phyloP scores from a whole-genome alignment of 1,139 yeast species.

The Lodderomyces orthopsilosis region DNA sequence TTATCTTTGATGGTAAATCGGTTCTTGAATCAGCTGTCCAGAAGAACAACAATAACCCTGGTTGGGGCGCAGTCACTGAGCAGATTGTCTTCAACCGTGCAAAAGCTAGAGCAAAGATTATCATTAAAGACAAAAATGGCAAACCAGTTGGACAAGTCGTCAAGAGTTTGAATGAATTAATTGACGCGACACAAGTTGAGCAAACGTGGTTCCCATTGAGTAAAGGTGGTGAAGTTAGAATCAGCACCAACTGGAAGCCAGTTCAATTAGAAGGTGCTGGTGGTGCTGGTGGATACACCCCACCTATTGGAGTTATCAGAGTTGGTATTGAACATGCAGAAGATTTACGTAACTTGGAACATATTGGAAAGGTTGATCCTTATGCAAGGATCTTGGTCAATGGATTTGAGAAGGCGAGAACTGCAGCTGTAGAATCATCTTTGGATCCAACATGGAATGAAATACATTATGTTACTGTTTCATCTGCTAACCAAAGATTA shows the following conservation, averaged over 20 bases:
- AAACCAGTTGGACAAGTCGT: slow-evolving; percentile 60
- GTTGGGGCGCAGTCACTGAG: slow-evolving; percentile 66
- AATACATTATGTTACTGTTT: slow-evolving; percentile 73
- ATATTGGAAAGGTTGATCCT: slow-evolving; percentile 89
- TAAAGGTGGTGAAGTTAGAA: slow-evolving; percentile 69
- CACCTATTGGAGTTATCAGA: slow-evolving; percentile 91
- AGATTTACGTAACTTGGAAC: slow-evolving; percentile 78
- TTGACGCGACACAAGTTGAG: slow-evolving; percentile 77
- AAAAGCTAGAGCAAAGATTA: slow-evolving; percentile 61
- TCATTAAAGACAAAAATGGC: slow-evolving; percentile 60
- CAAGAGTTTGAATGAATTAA: slow-evolving; percentile 63
- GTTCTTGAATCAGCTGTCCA: slow-evolving; percentile 55
- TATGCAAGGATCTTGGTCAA: slow-evolving; percentile 78
- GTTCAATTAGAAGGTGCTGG: slow-evolving; percentile 65
- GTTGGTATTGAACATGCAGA: slow-evolving; percentile 68
- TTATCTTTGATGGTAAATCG: slow-evolving; percentile 60
- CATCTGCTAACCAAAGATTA: slow-evolving; percentile 77
- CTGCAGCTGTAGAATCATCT: slow-evolving; percentile 65
- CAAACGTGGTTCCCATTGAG: slow-evolving; percentile 71
- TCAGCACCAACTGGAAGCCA: slow-evolving; percentile 81
- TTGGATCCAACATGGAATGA: slow-evolving; percentile 86
- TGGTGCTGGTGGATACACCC: slow-evolving; percentile 77
- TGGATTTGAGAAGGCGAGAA: slow-evolving; percentile 74
- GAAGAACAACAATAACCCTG: slow-evolving; percentile 66
- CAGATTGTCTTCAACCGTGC: slow-evolving; percentile 73